Percentiles rank a stretch among this genome's conserved stretches.
Conservation (phyloP, 108 stramenopile species). For the Nitzschia putrida region DNA sequence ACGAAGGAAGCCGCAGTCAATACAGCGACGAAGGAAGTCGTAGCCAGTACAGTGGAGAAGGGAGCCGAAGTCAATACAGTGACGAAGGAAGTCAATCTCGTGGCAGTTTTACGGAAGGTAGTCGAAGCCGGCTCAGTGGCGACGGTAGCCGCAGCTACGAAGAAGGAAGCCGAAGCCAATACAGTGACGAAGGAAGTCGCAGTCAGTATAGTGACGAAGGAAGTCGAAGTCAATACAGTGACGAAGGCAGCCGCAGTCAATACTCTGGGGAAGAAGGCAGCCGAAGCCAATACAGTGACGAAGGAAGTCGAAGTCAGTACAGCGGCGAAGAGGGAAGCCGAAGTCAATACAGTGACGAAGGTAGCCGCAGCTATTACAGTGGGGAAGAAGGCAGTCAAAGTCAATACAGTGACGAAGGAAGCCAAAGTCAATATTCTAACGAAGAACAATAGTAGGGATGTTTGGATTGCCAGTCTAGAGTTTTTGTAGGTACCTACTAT, state of each 20-base stretch:
- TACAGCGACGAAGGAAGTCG: constrained; percentile 13
- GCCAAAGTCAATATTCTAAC: not conserved
- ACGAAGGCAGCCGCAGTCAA: constrained; percentile 14
- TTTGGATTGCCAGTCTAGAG: no score
- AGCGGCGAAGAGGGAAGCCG: constrained; percentile 18
- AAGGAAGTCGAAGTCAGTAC: constrained; percentile 22
- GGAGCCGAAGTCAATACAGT: constrained; percentile 8
- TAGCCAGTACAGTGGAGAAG: constrained; percentile 30
- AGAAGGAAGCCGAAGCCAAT: constrained; percentile 8
- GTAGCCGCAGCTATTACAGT: constrained; percentile 10
- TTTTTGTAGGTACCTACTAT: no score
- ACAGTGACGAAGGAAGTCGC: not conserved
- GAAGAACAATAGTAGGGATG: no score
- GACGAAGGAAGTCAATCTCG: constrained; percentile 15
- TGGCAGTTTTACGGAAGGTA: not conserved
- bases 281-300: constrained; percentile 11
- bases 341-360: constrained; percentile 20
- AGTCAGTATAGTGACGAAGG: not conserved
- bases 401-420: not conserved
- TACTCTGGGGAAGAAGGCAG: constrained; percentile 19
- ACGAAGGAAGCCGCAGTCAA: constrained; percentile 15
- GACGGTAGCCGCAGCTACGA: constrained; percentile 20
- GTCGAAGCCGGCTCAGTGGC: constrained; percentile 21
- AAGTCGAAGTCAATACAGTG: constrained; percentile 6
- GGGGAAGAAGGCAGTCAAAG: constrained; percentile 5